These are phyloP conservation scores for Skeletonema costatum DNA, from an alignment of 108 stramenopile genomes.

Conservation along the genomic window DNA sequence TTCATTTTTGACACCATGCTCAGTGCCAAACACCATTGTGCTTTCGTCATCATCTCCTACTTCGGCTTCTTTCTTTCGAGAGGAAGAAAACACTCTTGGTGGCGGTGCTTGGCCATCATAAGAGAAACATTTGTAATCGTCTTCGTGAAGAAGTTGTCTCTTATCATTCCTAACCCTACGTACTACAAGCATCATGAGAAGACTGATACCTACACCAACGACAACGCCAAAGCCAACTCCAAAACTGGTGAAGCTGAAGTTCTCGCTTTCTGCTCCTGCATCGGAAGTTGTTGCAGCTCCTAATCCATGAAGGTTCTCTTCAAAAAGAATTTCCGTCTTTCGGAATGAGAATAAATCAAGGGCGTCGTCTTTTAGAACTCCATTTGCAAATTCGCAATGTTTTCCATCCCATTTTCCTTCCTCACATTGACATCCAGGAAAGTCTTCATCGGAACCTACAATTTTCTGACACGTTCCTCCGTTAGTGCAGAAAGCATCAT, in stretches of 20 bases:
- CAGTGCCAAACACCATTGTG: not conserved
- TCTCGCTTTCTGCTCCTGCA: not conserved
- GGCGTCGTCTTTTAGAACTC: conserved; percentile 29
- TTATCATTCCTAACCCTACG: not conserved
- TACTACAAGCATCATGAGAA: not conserved
- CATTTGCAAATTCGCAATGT: conserved; percentile 32
- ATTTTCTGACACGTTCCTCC: conserved; percentile 25
- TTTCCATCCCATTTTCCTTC: conserved; percentile 29
- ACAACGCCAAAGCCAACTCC: conserved; percentile 1
- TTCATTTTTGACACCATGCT: not conserved
- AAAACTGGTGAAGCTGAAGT: not conserved
- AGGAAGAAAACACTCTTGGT: conserved; percentile 11
- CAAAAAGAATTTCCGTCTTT: conserved; percentile 10
- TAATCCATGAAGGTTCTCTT: not conserved
- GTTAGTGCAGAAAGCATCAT: conserved; percentile 39
- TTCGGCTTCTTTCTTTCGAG: conserved; percentile 11
- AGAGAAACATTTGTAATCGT: not conserved
- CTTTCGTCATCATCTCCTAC: conserved; percentile 3
- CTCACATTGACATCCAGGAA: conserved; percentile 31
- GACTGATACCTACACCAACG: not conserved
- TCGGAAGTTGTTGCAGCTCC: not conserved
- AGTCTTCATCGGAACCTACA: conserved; percentile 11
- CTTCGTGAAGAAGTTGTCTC: not conserved
- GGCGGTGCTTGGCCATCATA: conserved; percentile 1
- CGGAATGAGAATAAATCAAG: conserved; percentile 33